Conservation (phyloP, 495 filamentous ascomycete species). For the Daldinia childiae region DNA sequence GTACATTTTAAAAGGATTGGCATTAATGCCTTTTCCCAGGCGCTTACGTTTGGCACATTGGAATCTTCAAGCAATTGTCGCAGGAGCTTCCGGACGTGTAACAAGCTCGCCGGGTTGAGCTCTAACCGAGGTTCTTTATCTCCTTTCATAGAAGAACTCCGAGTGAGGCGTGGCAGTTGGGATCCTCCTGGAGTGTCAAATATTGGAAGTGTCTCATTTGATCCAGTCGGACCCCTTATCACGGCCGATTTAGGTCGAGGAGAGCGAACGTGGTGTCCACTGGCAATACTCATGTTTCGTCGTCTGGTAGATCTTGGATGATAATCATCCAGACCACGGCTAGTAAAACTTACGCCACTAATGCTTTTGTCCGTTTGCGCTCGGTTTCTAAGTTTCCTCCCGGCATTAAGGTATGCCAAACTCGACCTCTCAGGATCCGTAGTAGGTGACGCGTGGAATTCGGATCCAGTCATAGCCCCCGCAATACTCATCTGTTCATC, state of each 20-base stretch:
- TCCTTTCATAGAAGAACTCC: constrained; percentile 88
- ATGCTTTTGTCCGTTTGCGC: constrained; percentile 72
- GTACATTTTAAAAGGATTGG: constrained; percentile 92
- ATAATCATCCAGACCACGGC: constrained; percentile 63
- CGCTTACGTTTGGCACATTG: constrained; percentile 71
- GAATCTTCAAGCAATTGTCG: constrained; percentile 83
- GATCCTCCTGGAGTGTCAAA: constrained; percentile 48
- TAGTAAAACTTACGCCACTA: constrained; percentile 67
- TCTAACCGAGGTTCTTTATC: constrained; percentile 77
- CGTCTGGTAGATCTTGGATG: constrained; percentile 69
- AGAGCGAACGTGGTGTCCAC: constrained; percentile 72
- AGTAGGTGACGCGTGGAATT: constrained; percentile 50
- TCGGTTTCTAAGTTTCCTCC: constrained; percentile 76
- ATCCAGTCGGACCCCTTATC: constrained; percentile 53
- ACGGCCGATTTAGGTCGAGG: constrained; percentile 65
- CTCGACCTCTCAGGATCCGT: constrained; percentile 60
- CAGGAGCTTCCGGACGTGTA: constrained; percentile 86
- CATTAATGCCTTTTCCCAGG: constrained; percentile 91
- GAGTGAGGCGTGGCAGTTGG: constrained; percentile 68
- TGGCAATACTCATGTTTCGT: constrained; percentile 81
- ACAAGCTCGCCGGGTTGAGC: constrained; percentile 83
- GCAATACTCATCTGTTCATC: constrained; percentile 92
- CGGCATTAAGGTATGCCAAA: constrained; percentile 65
- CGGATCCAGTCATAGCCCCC: constrained; percentile 67
- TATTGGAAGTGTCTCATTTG: constrained; percentile 53